These are phyloP conservation scores for Malania oleifera DNA, from an alignment of 164 flowering plant genomes.

Conservation along the genomic window DNA sequence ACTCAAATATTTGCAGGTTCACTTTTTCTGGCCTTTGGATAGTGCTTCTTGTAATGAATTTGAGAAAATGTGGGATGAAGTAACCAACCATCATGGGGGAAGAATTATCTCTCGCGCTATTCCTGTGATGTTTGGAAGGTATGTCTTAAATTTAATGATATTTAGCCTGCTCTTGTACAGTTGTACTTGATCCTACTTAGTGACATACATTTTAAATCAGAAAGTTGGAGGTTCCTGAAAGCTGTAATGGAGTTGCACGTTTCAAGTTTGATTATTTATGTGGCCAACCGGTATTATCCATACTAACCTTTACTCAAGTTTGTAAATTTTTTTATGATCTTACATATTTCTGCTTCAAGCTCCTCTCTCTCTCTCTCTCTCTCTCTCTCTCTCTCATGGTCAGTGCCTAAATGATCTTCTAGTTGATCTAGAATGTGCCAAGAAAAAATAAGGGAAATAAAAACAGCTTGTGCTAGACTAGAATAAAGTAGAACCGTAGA, in stretches of 20 bases:
- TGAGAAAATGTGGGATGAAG: conserved; percentile 66
- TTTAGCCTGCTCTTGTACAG: neutral
- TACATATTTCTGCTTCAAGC: neutral
- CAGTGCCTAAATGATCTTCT: too few relatives aligned
- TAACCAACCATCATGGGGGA: conserved; percentile 48
- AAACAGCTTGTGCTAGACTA: too few relatives aligned
- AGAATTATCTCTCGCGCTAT: conserved; percentile 45
- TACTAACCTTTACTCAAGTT: conserved; percentile 8
- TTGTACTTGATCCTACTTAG: neutral
- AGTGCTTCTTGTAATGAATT: conserved; percentile 36
- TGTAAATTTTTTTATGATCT: neutral
- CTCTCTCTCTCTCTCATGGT: too few relatives aligned
- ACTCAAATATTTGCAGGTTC: conserved; percentile 36
- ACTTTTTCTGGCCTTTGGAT: conserved; percentile 72
- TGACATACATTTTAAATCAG: conserved; percentile 30
- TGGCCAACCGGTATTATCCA: conserved; percentile 74
- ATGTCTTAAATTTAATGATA: conserved; percentile 2
- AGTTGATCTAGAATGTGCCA: too few relatives aligned
- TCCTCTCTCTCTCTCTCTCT: neutral
- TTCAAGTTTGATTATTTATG: conserved; percentile 89
- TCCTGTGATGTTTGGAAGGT: conserved; percentile 99
- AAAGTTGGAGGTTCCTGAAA: conserved; percentile 73
- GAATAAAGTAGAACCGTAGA: neutral
- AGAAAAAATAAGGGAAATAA: too few relatives aligned
- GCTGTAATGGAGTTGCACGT: conserved; percentile 86